Percentiles rank a stretch among this genome's conserved stretches.
These are phyloP conservation scores for Eugenia klotzschiana DNA, from an alignment of 441 rosid genomes.

Conservation along the genomic window DNA sequence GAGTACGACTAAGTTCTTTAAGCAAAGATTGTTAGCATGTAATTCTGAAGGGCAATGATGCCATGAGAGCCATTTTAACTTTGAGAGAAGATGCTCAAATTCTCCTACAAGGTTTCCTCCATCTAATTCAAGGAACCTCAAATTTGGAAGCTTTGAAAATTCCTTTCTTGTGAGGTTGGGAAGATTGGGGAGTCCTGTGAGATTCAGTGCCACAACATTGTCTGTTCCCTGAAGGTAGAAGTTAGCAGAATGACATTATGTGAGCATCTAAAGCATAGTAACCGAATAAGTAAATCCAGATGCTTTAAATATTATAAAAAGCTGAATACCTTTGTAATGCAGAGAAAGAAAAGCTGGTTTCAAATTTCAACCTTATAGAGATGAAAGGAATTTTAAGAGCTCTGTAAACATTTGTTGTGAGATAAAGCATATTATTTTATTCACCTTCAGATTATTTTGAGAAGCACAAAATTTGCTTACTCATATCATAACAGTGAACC, in stretches of 20 bases:
- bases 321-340: not conserved
- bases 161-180: not conserved
- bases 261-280: not conserved
- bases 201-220: not conserved
- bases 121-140: not conserved
- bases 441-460: not conserved
- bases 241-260: not conserved
- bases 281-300: not conserved
- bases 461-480: not conserved
- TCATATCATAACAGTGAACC: not conserved
- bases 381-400: not conserved
- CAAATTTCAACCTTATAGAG: not conserved
- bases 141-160: not conserved
- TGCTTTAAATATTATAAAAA: not conserved
- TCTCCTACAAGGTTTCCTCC: not conserved
- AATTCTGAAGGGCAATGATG: not conserved
- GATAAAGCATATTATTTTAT: not conserved
- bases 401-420: not conserved
- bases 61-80: not conserved
- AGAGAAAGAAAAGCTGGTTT: not conserved
- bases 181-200: not conserved
- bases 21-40: not conserved
- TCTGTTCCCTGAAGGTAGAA: not conserved
- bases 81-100: not conserved
- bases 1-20: not conserved